These are phyloP conservation scores for Diaporthe sp. DNA, from an alignment of 2,329 filamentous ascomycete species.

Conservation along the genomic window DNA sequence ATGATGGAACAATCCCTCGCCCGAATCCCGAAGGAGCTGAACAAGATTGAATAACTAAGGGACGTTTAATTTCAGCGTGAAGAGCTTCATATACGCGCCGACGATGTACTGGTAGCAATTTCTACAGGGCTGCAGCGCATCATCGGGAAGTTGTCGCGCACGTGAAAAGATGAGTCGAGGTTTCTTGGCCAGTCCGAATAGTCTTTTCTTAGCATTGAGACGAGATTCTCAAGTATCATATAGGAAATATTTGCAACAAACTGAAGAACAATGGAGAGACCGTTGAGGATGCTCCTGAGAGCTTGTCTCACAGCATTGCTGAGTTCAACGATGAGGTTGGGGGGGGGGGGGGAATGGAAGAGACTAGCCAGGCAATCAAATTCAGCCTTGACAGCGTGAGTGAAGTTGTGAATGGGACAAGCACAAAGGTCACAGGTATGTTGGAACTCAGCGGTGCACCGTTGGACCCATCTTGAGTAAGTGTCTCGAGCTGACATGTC, in stretches of 20 bases:
- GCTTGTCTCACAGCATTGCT: not conserved
- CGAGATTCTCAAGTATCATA: not conserved
- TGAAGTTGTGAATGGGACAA: not conserved
- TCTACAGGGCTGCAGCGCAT: not conserved
- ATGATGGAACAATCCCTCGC: not conserved
- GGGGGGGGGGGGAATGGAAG: not conserved
- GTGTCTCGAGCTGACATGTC: not conserved
- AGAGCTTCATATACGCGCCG: not conserved
- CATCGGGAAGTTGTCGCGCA: not conserved
- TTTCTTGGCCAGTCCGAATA: rapidly evolving
- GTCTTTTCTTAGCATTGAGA: rapidly evolving
- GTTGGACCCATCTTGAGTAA: not conserved
- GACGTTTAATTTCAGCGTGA: not conserved
- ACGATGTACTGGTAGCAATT: not conserved
- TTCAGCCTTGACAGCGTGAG: not conserved
- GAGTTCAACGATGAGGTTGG: not conserved
- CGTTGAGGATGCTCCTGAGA: not conserved
- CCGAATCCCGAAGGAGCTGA: not conserved
- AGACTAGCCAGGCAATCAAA: not conserved
- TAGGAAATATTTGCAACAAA: not conserved
- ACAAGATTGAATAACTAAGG: not conserved
- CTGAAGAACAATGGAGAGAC: not conserved
- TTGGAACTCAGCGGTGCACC: not conserved
- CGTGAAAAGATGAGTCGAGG: not conserved
- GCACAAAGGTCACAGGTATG: not conserved